These are phyloP conservation scores for Chalaropsis ovoidea DNA, from an alignment of 2,329 filamentous ascomycete species.

Conservation along the genomic window DNA sequence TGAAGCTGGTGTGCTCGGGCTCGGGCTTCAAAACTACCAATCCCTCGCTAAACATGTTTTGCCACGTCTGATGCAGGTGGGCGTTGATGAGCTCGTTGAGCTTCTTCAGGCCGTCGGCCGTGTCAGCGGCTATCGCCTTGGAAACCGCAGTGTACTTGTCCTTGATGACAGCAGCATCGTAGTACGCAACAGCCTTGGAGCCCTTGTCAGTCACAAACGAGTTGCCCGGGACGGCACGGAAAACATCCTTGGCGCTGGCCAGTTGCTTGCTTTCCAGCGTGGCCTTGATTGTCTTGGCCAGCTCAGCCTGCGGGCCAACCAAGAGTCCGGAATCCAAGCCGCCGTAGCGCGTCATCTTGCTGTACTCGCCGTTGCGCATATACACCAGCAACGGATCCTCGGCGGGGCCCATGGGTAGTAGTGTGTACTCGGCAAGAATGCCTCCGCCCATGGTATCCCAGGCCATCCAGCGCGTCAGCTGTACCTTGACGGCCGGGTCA, in stretches of 20 bases:
- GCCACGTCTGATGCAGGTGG: conserved; percentile 79
- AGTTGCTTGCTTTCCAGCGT: conserved; percentile 47
- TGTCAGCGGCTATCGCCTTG: conserved; percentile 48
- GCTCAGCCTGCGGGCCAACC: conserved; percentile 54
- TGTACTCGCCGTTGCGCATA: conserved; percentile 66
- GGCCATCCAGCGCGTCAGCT: conserved; percentile 77
- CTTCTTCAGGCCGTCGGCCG: conserved; percentile 50
- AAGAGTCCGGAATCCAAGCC: conserved; percentile 62
- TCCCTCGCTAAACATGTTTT: conserved; percentile 64
- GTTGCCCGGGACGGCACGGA: conserved; percentile 49
- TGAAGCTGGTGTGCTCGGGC: conserved; percentile 60
- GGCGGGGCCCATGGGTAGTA: conserved; percentile 71
- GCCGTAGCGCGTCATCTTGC: conserved; percentile 63
- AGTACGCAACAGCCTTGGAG: conserved; percentile 64
- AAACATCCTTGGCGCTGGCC: conserved; percentile 51
- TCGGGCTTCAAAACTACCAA: conserved; percentile 74
- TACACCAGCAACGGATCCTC: conserved; percentile 62
- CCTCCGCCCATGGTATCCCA: conserved; percentile 88
- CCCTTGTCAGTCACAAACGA: conserved; percentile 56
- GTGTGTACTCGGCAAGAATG: conserved; percentile 65
- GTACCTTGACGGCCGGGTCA: conserved; percentile 51
- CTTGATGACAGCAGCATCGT: conserved; percentile 53
- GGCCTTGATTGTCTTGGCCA: conserved; percentile 53
- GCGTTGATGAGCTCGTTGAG: conserved; percentile 70
- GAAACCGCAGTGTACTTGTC: conserved; percentile 58